Base-by-base conservation (phyloP, 192 early-diverging fungal genomes). In the Neocallimastix lanati region DNA sequence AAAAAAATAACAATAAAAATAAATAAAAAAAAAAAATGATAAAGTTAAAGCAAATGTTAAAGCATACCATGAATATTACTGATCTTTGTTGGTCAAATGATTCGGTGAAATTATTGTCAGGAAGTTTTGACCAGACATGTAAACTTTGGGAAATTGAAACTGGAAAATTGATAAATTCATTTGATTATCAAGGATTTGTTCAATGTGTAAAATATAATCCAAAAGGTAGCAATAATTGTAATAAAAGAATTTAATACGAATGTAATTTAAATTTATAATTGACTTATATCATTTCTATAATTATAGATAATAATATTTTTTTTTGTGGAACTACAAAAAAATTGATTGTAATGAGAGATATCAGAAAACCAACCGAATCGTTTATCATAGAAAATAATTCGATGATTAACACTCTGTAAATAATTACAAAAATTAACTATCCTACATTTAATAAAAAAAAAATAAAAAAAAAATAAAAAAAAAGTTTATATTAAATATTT, bases 341-440 rank as follows among this genome's bases (percentile, higher is more conserved):
- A 77, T 78, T 87, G 0, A 83, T 96, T 12, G 86, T 86, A 28
- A 86, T 96, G 84, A 82, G 86, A 12, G 94, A 96, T 82, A 84
- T 88, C 12, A 85, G 92, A 29, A 84, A 82, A 25, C 77, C 76
- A 28, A 27, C 2, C 9, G 79, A 79, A 16, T 77, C 83, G 1
- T 30, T 87, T 12, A 79, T 81, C 4, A 79, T 93, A 50, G 83
- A 85, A 33, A 94, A 92, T 85, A 91, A 94, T 78, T 80, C 86
- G 21, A 95, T 95, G 94, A 85, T 95, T 79, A 95, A 95, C 79
- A 90, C 92, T 4, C 83, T 95, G 77, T 92, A 92, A 82, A 1
- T 50, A 78, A 76, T n/a, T n/a, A n/a, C n/a, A n/a, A n/a, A n/a
- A n/a, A n/a, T n/a, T n/a, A n/a, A n/a, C n/a, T n/a, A n/a, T n/a